These are phyloP conservation scores for Fusarium newnesense DNA, from an alignment of 2,329 filamentous ascomycete genomes.

Conservation along the genomic window DNA sequence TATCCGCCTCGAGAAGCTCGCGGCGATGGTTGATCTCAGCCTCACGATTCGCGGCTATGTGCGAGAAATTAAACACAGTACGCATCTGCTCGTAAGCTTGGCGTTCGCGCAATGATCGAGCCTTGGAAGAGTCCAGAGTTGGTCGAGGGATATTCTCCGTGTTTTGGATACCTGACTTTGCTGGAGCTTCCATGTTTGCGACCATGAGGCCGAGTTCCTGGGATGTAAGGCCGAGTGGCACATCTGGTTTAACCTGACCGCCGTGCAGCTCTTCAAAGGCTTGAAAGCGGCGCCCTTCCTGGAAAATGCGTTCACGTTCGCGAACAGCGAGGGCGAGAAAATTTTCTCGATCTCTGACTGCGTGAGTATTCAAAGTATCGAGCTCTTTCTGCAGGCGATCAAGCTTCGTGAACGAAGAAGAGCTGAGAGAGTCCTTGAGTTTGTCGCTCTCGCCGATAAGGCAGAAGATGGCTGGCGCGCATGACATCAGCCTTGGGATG, in stretches of 20 bases:
- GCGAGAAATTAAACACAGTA: slow-evolving; percentile 28
- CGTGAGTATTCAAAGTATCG: slow-evolving; percentile 40
- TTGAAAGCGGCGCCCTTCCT: slow-evolving; percentile 35
- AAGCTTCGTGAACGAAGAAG: slow-evolving; percentile 9
- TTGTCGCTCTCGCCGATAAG: slow-evolving; percentile 39
- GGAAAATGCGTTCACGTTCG: slow-evolving; percentile 48
- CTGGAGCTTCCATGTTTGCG: slow-evolving; percentile 44
- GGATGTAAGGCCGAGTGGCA: slow-evolving; percentile 4
- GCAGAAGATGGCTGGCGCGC: slow-evolving; percentile 45
- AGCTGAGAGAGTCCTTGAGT: slow-evolving; percentile 4
- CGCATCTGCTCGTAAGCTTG: slow-evolving; percentile 37
- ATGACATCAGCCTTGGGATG: slow-evolving; percentile 10
- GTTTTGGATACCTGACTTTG: slow-evolving; percentile 10
- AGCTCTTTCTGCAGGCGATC: slow-evolving; percentile 39
- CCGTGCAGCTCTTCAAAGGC: background rate
- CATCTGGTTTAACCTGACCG: background rate
- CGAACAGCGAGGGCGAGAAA: slow-evolving; percentile 44
- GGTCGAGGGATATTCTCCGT: slow-evolving; percentile 23
- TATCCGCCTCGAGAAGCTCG: slow-evolving; percentile 31
- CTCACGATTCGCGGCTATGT: slow-evolving; percentile 41
- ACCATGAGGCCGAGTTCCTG: slow-evolving; percentile 43
- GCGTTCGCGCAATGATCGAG: slow-evolving; percentile 38
- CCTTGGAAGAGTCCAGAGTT: slow-evolving; percentile 19
- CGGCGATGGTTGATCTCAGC: slow-evolving; percentile 27
- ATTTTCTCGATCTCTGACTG: slow-evolving; percentile 45